Evolutionary conservation across 2,329 filamentous ascomycete genomes (phyloP).

Genomic region (Arthrobotrys megalospora): DNA sequence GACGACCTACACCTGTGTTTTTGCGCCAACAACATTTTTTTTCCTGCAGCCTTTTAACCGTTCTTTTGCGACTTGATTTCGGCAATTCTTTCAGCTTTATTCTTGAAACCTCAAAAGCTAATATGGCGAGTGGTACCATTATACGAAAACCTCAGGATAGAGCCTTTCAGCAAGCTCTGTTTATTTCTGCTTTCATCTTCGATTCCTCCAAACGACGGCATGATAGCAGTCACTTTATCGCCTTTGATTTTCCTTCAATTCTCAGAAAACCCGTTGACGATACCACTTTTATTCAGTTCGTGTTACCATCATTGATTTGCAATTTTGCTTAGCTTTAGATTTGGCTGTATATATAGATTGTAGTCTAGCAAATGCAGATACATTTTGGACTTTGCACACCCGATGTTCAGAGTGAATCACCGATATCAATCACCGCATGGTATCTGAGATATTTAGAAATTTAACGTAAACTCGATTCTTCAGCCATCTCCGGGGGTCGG

Average conservation of each 20-base stretch:
- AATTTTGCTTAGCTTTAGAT: conserved; percentile 30
- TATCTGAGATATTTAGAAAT: background rate
- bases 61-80: conserved; percentile 20
- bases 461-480: background rate
- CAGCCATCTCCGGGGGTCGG: conserved; percentile 8
- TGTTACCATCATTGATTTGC: conserved; percentile 14
- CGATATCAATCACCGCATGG: background rate
- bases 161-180: conserved; percentile 8
- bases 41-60: background rate
- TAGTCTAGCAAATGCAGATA: conserved; percentile 54
- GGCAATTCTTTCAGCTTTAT: background rate
- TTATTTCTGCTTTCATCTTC: conserved; percentile 2
- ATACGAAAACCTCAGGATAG: conserved; percentile 6
- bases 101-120: conserved; percentile 13
- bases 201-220: conserved; percentile 17
- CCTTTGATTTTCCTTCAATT: conserved; percentile 32
- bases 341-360: conserved; percentile 59
- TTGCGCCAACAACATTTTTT: conserved; percentile 4
- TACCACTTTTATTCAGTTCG: conserved; percentile 45
- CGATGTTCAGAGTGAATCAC: background rate
- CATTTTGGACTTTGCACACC: conserved; percentile 11
- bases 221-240: conserved; percentile 9
- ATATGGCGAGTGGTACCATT: conserved; percentile 4
- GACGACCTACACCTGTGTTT: conserved; percentile 15
- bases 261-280: conserved; percentile 37